Conservation (phyloP, 1,284 basidiomycete species). For the Trichosporon sp. region DNA sequence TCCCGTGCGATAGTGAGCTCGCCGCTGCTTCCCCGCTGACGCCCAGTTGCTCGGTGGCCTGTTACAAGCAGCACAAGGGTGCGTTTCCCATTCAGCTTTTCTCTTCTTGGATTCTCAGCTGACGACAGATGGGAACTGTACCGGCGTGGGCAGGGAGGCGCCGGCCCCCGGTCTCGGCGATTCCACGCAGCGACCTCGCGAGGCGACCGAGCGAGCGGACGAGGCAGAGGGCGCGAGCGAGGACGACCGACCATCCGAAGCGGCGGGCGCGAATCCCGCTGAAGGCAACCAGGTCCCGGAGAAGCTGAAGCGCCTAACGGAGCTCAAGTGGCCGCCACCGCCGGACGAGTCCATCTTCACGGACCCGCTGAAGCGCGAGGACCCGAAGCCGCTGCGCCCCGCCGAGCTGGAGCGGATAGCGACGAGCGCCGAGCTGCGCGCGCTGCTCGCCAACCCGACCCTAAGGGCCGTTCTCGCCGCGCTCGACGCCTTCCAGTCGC, state of each 20-base stretch:
- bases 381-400: slow-evolving; percentile 44
- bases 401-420: slow-evolving; percentile 46
- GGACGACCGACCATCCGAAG: not conserved
- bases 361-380: slow-evolving; percentile 43
- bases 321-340: slow-evolving; percentile 45
- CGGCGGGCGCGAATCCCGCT: not conserved
- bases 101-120: not conserved
- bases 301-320: slow-evolving; percentile 27
- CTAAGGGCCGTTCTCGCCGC: slow-evolving; percentile 34
- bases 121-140: slow-evolving; percentile 10
- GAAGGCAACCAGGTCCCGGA: not conserved
- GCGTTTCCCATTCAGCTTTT: too few species aligned
- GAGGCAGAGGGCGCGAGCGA: not conserved
- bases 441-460: slow-evolving; percentile 29
- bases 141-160: not conserved
- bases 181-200: too few species aligned
- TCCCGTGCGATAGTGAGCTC: slow-evolving; percentile 42
- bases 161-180: slow-evolving; percentile 12
- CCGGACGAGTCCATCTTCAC: slow-evolving; percentile 41
- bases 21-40: not conserved
- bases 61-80: slow-evolving; percentile 48
- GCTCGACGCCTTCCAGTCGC: slow-evolving; percentile 29
- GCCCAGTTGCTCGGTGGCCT: slow-evolving; percentile 47
- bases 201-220: not conserved
- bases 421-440: slow-evolving; percentile 34